Conservation (phyloP, 441 rosid species). For the Syzygium malaccense region DNA sequence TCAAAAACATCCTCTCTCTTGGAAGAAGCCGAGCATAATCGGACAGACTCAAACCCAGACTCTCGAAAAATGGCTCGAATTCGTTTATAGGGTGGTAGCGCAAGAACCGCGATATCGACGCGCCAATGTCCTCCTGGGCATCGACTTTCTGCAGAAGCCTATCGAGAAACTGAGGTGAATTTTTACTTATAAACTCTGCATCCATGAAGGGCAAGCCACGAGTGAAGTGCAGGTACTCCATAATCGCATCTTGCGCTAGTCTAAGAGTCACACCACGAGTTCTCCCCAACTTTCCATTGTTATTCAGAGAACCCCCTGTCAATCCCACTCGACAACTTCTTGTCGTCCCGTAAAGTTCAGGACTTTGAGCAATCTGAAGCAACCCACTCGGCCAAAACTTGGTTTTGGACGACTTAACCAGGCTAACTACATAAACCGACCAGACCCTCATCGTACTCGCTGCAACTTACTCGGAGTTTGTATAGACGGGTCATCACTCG, state of each 20-base stretch:
- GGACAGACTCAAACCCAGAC: constrained; percentile 52
- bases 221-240: constrained; percentile 62
- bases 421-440: constrained; percentile 19
- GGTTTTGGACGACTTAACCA: constrained; percentile 4
- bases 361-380: constrained; percentile 18
- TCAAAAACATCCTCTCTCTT: constrained; percentile 42
- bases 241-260: constrained; percentile 55
- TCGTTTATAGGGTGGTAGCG: constrained; percentile 78
- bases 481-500: constrained; percentile 8
- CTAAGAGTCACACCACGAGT: constrained; percentile 24
- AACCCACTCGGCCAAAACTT: constrained; percentile 16
- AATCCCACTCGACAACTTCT: not conserved
- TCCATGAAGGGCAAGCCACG: constrained; percentile 46
- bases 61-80: constrained; percentile 85
- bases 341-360: constrained; percentile 32
- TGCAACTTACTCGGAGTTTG: constrained; percentile 20
- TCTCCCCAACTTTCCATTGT: constrained; percentile 4
- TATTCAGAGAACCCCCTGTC: not conserved
- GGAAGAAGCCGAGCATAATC: constrained; percentile 51
- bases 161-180: constrained; percentile 50
- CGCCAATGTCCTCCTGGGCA: constrained; percentile 21
- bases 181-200: constrained; percentile 61
- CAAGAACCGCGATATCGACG: constrained; percentile 34
- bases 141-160: constrained; percentile 30
- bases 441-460: constrained; percentile 36